A percentile compares a stretch with the other conserved stretches of the same genome.
Evolutionary conservation across 495 filamentous ascomycete species (phyloP).

Genomic region (Elasticomyces elasticus): DNA sequence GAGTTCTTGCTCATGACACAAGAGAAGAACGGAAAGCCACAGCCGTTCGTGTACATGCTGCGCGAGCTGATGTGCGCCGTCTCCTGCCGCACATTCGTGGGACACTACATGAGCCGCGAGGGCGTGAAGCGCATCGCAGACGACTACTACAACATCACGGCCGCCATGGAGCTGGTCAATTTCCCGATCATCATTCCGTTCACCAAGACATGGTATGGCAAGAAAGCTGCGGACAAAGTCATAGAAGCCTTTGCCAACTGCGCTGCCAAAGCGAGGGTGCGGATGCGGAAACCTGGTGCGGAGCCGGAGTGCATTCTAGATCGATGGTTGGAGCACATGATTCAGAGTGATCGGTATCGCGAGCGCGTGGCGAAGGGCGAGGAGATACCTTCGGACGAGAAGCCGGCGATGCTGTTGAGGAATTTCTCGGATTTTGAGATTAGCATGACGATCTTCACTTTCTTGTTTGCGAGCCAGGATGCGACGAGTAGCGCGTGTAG

Average conservation of each 20-base stretch:
- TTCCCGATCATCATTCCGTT: constrained; percentile 96
- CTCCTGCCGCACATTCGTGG: constrained; percentile 91
- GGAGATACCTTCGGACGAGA: constrained; percentile 56
- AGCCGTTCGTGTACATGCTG: constrained; percentile 85
- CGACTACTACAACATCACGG: constrained; percentile 94
- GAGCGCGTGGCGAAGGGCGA: constrained; percentile 60
- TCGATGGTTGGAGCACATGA: constrained; percentile 78
- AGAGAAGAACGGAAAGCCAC: constrained; percentile 55
- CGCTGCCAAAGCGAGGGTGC: constrained; percentile 81
- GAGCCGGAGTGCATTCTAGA: constrained; percentile 88
- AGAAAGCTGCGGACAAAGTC: constrained; percentile 90
- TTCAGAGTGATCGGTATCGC: constrained; percentile 68
- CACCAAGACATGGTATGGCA: constrained; percentile 95
- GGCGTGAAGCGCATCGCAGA: constrained; percentile 90
- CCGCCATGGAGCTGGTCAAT: constrained; percentile 92
- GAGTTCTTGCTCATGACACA: constrained; percentile 65
- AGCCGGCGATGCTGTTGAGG: constrained; percentile 71
- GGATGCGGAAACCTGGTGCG: constrained; percentile 77
- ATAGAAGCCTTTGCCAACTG: constrained; percentile 83
- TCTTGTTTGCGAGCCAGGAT: constrained; percentile 96
- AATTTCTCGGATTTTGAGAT: constrained; percentile 90
- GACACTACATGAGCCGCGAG: constrained; percentile 84
- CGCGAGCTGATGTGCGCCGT: constrained; percentile 94
- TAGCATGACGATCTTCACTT: constrained; percentile 89
- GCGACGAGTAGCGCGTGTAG: constrained; percentile 87